phyloP scores from a whole-genome alignment of 164 flowering plant genomes.

The Vitis riparia region DNA sequence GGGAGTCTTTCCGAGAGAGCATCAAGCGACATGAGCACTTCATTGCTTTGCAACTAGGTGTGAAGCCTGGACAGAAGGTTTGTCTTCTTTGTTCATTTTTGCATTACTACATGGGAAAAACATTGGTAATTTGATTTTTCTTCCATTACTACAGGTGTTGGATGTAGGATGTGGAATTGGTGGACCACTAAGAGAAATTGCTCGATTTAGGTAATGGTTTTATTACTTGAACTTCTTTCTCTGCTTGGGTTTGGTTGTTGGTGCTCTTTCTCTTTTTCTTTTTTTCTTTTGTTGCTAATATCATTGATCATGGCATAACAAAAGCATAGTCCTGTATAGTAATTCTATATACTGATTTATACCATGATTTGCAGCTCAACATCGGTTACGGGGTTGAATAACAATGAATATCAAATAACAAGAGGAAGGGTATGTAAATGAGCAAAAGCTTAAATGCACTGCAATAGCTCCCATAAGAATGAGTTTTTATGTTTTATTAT shows the following conservation, averaged over 20 bases:
- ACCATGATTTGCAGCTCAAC: conserved; percentile 57
- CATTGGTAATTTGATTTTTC: conserved; percentile 3
- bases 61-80: conserved; percentile 93
- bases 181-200: conserved; percentile 94
- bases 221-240: not conserved
- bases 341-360: not conserved
- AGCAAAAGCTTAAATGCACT: too few species aligned
- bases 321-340: not conserved
- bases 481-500: not conserved
- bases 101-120: not conserved
- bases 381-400: conserved; percentile 90
- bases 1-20: conserved; percentile 89
- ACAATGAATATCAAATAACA: conserved; percentile 93
- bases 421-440: conserved; percentile 71
- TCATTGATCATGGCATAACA: too few species aligned
- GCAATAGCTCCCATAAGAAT: not conserved
- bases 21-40: conserved; percentile 96
- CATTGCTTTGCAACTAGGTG: conserved; percentile 86
- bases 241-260: too few species aligned
- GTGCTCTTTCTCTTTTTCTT: not conserved
- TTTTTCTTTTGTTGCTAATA: not conserved
- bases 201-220: conserved; percentile 72
- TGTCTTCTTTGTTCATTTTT: conserved; percentile 3
- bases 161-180: conserved; percentile 99
- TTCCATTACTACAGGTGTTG: conserved; percentile 56